Percentiles rank a stretch among this genome's conserved stretches.
These are phyloP conservation scores for Alternaria consortialis DNA, from an alignment of 2,329 filamentous ascomycete genomes.

Conservation along the genomic window DNA sequence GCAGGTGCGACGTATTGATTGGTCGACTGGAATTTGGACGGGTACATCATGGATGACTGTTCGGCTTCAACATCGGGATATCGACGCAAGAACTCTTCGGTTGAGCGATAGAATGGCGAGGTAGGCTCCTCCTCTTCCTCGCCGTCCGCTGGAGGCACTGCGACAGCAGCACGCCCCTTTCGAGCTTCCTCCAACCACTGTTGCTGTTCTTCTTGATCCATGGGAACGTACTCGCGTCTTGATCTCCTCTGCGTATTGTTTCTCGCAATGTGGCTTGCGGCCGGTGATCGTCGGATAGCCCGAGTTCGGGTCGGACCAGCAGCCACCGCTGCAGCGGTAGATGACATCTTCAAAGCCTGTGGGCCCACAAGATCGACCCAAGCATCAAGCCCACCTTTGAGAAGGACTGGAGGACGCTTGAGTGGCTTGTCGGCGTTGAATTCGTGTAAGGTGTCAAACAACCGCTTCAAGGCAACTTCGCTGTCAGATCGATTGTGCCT, in stretches of 20 bases:
- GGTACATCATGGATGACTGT: conserved; percentile 63
- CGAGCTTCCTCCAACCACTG: conserved; percentile 81
- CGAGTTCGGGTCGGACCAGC: conserved; percentile 57
- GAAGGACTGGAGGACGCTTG: conserved; percentile 75
- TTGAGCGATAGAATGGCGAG: conserved; percentile 67
- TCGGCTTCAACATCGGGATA: conserved; percentile 74
- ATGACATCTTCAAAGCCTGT: conserved; percentile 67
- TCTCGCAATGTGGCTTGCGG: conserved; percentile 61
- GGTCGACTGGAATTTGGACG: conserved; percentile 49
- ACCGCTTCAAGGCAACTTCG: conserved; percentile 68
- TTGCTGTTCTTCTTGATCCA: conserved; percentile 82
- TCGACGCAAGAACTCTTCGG: conserved; percentile 83
- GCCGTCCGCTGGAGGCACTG: conserved; percentile 40
- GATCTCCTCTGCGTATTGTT: conserved; percentile 65
- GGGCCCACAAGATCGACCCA: conserved; percentile 86
- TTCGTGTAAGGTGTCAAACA: conserved; percentile 82
- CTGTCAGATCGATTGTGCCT: conserved; percentile 54
- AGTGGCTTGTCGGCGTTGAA: conserved; percentile 84
- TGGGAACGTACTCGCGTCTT: conserved; percentile 70
- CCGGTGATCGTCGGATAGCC: conserved; percentile 62
- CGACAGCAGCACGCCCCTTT: conserved; percentile 66
- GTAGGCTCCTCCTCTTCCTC: conserved; percentile 43
- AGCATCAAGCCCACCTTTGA: conserved; percentile 83
- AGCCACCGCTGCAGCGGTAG: conserved; percentile 61
- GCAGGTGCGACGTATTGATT: conserved; percentile 60